Percentiles rank a stretch among this genome's conserved stretches.
Evolutionary conservation across 495 filamentous ascomycete genomes (phyloP).

Genomic region (Daldinia loculata): DNA sequence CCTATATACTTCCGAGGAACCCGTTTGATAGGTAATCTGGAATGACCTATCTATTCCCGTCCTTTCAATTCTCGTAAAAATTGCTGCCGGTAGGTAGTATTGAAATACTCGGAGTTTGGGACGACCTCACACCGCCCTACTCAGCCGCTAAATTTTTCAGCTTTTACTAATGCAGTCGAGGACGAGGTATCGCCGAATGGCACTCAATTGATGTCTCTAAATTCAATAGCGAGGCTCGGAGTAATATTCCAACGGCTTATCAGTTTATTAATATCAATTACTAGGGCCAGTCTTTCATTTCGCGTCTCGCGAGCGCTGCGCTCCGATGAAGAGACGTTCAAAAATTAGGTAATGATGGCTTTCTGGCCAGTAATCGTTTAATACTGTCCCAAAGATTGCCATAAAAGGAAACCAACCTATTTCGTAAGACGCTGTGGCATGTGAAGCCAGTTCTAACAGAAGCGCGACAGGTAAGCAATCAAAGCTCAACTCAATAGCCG

Average conservation of each 20-base stretch:
- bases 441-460: not conserved
- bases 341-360: not conserved
- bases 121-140: not conserved
- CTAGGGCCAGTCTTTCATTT: not conserved
- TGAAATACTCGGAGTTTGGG: too few relatives aligned
- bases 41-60: not conserved
- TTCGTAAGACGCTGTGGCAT: not conserved
- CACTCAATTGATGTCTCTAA: not conserved
- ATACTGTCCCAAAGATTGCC: not conserved
- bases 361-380: not conserved
- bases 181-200: not conserved
- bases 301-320: not conserved
- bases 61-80: not conserved
- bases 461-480: not conserved
- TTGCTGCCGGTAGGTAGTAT: too few relatives aligned
- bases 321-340: not conserved
- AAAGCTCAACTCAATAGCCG: not conserved
- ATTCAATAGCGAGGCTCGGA: not conserved
- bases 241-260: not conserved
- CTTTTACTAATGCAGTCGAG: not conserved
- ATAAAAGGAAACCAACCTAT: not conserved
- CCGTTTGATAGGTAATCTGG: not conserved
- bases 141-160: not conserved
- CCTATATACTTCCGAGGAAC: not conserved
- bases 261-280: not conserved